These are phyloP conservation scores for Fusarium bulbicola DNA, from an alignment of 2,329 filamentous ascomycete genomes.

Conservation along the genomic window DNA sequence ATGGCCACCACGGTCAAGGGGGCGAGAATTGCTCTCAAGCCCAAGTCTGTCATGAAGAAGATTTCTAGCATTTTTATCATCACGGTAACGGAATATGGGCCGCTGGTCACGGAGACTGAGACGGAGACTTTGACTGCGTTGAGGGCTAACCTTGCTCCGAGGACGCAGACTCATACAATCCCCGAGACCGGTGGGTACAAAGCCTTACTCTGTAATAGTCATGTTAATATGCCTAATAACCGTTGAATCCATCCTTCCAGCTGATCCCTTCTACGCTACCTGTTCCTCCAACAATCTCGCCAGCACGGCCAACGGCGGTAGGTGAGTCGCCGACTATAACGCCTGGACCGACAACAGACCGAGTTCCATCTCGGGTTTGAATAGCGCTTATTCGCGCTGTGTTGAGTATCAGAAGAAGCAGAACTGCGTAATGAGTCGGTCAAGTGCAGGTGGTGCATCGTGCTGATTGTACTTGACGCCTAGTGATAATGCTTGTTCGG, in stretches of 20 bases:
- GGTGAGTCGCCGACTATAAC: neutral
- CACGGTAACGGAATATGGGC: neutral
- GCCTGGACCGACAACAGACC: too few relatives aligned
- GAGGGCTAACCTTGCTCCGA: neutral
- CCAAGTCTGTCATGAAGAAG: neutral
- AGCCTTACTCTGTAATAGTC: rapidly evolving
- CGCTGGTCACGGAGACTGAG: neutral
- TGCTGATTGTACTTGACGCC: neutral
- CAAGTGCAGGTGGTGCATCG: neutral
- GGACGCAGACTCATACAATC: neutral
- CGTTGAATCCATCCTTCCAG: neutral
- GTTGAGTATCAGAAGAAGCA: neutral
- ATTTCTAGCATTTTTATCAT: neutral
- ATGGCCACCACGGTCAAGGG: neutral
- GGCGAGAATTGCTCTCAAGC: neutral
- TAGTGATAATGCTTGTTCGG: neutral
- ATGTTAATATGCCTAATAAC: neutral
- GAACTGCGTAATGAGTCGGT: neutral
- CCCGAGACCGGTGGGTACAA: neutral
- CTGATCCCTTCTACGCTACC: neutral
- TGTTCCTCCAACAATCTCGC: neutral
- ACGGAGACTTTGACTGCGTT: neutral
- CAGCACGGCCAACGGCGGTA: neutral
- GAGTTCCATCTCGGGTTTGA: neutral
- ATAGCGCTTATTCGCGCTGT: neutral